A percentile compares a stretch with the other conserved stretches of the same genome.
phyloP scores from a whole-genome alignment of 2,329 filamentous ascomycete genomes.

The Botrytis elliptica region DNA sequence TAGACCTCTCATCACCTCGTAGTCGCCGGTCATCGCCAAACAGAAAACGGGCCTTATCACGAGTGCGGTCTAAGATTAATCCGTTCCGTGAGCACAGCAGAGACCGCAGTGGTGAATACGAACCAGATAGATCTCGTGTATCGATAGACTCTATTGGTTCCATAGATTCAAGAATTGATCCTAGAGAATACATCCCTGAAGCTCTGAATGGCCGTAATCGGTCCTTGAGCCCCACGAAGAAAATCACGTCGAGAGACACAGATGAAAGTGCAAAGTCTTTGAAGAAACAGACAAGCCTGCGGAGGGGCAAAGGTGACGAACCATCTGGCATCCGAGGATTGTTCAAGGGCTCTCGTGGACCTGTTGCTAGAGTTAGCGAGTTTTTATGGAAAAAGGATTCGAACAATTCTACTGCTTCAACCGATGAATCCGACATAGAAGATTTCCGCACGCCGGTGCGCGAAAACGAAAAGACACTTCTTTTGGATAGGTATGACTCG shows the following conservation, averaged over 20 bases:
- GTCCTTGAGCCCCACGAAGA: constrained; percentile 44
- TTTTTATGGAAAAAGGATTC: constrained; percentile 58
- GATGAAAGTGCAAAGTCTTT: constrained; percentile 51
- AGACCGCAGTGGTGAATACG: constrained; percentile 51
- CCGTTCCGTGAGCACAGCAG: constrained; percentile 41
- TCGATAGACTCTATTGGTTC: constrained; percentile 21
- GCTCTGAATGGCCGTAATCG: constrained; percentile 26
- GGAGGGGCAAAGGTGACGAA: constrained; percentile 45
- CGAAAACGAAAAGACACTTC: constrained; percentile 40
- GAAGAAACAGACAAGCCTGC: constrained; percentile 51
- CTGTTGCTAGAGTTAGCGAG: constrained; percentile 61
- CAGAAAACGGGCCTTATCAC: constrained; percentile 52
- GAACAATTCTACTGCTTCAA: constrained; percentile 46
- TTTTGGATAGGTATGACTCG: constrained; percentile 25
- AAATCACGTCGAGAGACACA: constrained; percentile 41
- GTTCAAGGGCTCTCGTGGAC: constrained; percentile 71
- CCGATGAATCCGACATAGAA: constrained; percentile 49
- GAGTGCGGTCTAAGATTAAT: constrained; percentile 42
- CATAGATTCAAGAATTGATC: constrained; percentile 13
- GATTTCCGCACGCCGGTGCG: constrained; percentile 42
- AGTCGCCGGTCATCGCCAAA: constrained; percentile 64
- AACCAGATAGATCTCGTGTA: constrained; percentile 22
- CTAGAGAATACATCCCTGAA: constrained; percentile 33
- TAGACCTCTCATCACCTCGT: constrained; percentile 60
- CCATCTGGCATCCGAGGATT: constrained; percentile 66